Base-by-base conservation (phyloP, 768 basidiomycete species). In the Fomitopsis pulvina region DNA sequence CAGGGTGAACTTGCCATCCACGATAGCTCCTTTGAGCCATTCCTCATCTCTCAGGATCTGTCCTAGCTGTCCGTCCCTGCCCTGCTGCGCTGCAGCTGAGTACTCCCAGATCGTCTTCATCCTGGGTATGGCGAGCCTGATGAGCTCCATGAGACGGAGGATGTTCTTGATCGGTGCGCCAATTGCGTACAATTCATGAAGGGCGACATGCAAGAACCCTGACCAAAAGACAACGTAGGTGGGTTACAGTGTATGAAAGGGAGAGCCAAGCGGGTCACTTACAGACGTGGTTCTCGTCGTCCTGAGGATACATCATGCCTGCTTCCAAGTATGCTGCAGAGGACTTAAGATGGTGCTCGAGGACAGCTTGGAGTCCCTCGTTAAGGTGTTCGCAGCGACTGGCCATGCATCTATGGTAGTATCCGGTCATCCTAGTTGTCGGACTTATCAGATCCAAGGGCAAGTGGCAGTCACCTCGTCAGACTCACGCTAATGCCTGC, bases 61-160 rank as follows among this genome's bases (percentile, higher is more conserved):
- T 25, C 27, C 20, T 26, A 43, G 18, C 16, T 12, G 7, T 26
- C 9, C 27, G 42, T 21, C 21, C 14, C 42, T 21, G 9, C 18
- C 42, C 24, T 26, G 11, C 10, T 10, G 20, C 27, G 42, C 28
- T 21, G 28, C 28, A 22, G 42, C 5, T 26, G 57, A 55, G 47
- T 54, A 40, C 21, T 54, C 56, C 60, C 60, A 61, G 27, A 58
- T 52, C 25, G 27, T 38, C 41, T 32, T 55, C 39, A 50, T 43
- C 26, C 49, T 18, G 8, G 59, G 57, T 12, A 58, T 45, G 1
- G 40, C 27, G 12, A 48, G 29, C 12, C 52, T 45, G 16, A 59
- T 46, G 26, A 38, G 45, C 42, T 56, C 25, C 44, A 57, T 28
- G 26, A 51, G 21, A 0, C 42, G 41, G 8, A 58, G 42, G 8